phyloP scores from a whole-genome alignment of 441 rosid genomes.

The Populus hybrid region DNA sequence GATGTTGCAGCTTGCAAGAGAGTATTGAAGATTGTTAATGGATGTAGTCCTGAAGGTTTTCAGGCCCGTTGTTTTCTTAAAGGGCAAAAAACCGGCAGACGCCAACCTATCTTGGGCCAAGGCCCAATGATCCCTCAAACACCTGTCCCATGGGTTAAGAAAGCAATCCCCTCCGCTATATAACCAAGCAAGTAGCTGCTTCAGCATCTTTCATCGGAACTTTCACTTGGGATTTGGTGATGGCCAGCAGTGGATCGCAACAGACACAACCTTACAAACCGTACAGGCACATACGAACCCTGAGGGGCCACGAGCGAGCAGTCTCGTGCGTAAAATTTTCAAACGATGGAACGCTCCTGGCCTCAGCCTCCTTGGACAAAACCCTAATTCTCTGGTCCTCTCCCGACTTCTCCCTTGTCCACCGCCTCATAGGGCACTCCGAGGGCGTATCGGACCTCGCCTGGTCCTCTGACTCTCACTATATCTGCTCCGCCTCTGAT shows the following conservation, averaged over 20 bases:
- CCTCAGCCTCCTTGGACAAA: slow-evolving; percentile 80
- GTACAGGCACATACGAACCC: slow-evolving; percentile 61
- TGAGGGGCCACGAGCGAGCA: slow-evolving; percentile 58
- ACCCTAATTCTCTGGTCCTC: slow-evolving; percentile 85
- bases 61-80: no score
- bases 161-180: background rate
- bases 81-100: no score
- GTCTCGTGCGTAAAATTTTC: slow-evolving; percentile 91
- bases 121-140: background rate
- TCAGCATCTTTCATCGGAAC: background rate
- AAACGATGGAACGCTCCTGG: slow-evolving; percentile 80
- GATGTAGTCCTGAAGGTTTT: no score
- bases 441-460: slow-evolving; percentile 80
- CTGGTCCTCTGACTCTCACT: slow-evolving; percentile 92
- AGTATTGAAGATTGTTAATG: no score
- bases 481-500: slow-evolving; percentile 91
- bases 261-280: slow-evolving; percentile 44
- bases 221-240: background rate
- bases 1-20: no score
- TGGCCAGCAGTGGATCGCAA: slow-evolving; percentile 35
- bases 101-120: background rate
- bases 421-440: slow-evolving; percentile 75
- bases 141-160: background rate
- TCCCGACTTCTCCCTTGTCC: slow-evolving; percentile 48
- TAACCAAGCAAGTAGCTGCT: background rate